A percentile compares a stretch with the other conserved stretches of the same genome.
phyloP scores from a whole-genome alignment of 257 asterid species.

The Ajuga chamaepitys region DNA sequence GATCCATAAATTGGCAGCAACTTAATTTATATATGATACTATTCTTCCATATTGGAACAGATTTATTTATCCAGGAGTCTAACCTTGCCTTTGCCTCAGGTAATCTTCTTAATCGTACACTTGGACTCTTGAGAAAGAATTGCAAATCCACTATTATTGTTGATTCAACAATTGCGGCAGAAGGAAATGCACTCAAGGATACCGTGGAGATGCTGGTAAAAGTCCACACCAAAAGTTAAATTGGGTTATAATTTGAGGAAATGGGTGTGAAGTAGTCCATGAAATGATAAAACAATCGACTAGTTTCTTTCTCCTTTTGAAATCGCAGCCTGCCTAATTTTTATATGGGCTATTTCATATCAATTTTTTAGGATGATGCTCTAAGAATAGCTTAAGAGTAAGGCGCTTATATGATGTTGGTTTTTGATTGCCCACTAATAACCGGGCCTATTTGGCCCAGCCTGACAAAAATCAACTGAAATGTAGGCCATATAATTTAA shows the following conservation, averaged over 20 bases:
- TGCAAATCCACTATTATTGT: constrained; percentile 65
- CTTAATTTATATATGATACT: neutral
- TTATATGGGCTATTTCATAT: neutral
- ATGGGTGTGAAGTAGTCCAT: neutral
- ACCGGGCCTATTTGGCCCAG: too few relatives aligned
- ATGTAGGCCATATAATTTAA: too few relatives aligned
- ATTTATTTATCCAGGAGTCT: constrained; percentile 8
- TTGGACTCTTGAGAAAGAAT: constrained; percentile 84
- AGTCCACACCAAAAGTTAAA: neutral
- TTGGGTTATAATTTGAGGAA: constrained; percentile 13
- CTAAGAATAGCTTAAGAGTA: neutral
- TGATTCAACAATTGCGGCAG: constrained; percentile 79
- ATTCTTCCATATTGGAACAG: neutral
- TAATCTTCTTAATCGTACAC: constrained; percentile 95
- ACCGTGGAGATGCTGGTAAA: constrained; percentile 78
- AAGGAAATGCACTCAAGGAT: constrained; percentile 61
- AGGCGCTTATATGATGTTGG: neutral
- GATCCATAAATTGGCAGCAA: neutral
- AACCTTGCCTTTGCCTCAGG: constrained; percentile 38
- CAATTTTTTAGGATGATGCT: neutral
- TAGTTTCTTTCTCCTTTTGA: neutral
- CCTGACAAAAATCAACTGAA: too few relatives aligned
- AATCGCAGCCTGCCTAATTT: neutral
- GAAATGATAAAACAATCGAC: neutral
- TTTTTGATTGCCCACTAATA: neutral